These are phyloP conservation scores for Ramaria rubella DNA, from an alignment of 768 basidiomycete genomes.

Conservation along the genomic window DNA sequence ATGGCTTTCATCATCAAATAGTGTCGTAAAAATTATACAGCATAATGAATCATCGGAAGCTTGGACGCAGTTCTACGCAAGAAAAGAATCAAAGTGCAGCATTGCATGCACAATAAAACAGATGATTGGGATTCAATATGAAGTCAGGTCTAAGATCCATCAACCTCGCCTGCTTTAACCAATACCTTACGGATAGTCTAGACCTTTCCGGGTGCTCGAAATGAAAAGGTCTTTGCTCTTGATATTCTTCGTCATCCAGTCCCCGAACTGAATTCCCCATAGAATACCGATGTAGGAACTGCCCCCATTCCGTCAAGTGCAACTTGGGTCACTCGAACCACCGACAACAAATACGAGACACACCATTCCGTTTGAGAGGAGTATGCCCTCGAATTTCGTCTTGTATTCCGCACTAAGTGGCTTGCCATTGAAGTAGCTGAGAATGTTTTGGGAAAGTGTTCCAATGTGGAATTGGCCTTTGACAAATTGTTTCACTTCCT, in stretches of 20 bases:
- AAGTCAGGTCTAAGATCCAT: no score
- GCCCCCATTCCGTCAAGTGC: constrained; percentile 39
- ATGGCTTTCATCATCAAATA: no score
- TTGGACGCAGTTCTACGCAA: no score
- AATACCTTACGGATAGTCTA: no score
- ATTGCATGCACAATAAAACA: no score
- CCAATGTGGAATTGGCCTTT: constrained; percentile 18
- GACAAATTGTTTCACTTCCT: constrained; percentile 18
- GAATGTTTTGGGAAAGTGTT: constrained; percentile 44
- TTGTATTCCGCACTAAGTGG: constrained; percentile 36
- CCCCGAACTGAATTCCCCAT: constrained; percentile 40
- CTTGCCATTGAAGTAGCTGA: constrained; percentile 36
- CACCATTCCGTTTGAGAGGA: constrained; percentile 50
- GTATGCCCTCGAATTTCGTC: constrained; percentile 46
- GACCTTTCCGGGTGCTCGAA: not conserved
- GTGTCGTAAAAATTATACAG: no score
- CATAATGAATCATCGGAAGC: no score
- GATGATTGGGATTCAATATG: no score
- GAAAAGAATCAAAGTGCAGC: no score
- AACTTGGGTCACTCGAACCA: no score
- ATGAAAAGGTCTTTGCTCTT: constrained; percentile 23
- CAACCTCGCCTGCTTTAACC: no score
- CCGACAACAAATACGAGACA: constrained; percentile 12
- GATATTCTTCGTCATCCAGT: constrained; percentile 38
- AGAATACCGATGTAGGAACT: constrained; percentile 33